Conservation (phyloP, 768 basidiomycete species). For the Lactarius evosmus region DNA sequence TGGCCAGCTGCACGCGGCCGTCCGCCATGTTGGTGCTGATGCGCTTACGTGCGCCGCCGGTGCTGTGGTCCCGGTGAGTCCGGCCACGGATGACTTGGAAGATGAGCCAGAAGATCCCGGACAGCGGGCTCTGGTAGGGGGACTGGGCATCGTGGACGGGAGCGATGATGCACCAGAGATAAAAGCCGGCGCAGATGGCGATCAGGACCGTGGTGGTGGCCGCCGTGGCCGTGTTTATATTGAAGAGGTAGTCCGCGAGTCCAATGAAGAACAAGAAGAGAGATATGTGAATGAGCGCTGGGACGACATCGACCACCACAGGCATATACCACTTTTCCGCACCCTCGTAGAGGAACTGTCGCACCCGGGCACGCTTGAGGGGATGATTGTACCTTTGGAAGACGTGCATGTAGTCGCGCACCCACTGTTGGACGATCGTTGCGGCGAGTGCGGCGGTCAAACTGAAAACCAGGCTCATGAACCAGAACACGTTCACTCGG, state of each 20-base stretch:
- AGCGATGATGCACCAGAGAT: slow-evolving; percentile 20
- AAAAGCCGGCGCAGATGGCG: slow-evolving; percentile 9
- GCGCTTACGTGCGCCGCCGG: background rate
- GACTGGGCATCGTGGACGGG: slow-evolving; percentile 15
- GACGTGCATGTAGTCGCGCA: slow-evolving; percentile 17
- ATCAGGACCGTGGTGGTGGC: slow-evolving; percentile 12
- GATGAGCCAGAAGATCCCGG: slow-evolving; percentile 18
- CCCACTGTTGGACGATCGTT: slow-evolving; percentile 33
- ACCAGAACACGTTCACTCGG: slow-evolving; percentile 44
- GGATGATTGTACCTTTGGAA: slow-evolving; percentile 34
- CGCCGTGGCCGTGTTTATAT: slow-evolving; percentile 28
- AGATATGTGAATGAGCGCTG: slow-evolving; percentile 38
- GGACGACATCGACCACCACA: slow-evolving; percentile 43
- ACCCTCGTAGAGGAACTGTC: slow-evolving; percentile 38
- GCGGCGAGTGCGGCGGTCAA: slow-evolving; percentile 43
- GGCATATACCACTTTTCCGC: slow-evolving; percentile 41
- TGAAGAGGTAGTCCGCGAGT: slow-evolving; percentile 44
- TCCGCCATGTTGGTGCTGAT: slow-evolving; percentile 15
- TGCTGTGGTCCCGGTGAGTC: slow-evolving; percentile 15
- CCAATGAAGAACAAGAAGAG: slow-evolving; percentile 44
- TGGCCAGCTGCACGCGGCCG: slow-evolving; percentile 8
- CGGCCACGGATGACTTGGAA: slow-evolving; percentile 14
- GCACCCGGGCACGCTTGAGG: slow-evolving; percentile 40
- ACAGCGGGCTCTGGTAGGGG: slow-evolving; percentile 16
- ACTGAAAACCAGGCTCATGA: slow-evolving; percentile 38